Conservation (phyloP, 148 eudicot species). For the Fagopyrum tataricum region DNA sequence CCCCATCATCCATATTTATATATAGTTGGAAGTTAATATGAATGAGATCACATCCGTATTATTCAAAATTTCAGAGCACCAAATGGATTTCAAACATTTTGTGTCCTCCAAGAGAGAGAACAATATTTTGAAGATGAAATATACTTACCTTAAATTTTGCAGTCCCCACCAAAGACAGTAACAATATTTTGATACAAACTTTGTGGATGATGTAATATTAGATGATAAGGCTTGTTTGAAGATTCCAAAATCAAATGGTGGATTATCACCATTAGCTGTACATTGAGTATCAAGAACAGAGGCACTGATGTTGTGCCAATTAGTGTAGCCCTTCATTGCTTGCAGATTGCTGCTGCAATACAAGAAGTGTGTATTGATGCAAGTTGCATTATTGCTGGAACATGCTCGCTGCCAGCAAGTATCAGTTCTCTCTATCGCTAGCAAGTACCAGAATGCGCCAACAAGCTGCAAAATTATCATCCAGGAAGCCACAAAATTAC, state of each 20-base stretch:
- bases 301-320: conserved; percentile 30
- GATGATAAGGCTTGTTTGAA: conserved; percentile 36
- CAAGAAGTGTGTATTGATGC: conserved; percentile 25
- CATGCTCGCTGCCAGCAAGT: conserved; percentile 13
- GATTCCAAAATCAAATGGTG: conserved; percentile 47
- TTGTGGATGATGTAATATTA: conserved; percentile 30
- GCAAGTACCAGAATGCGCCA: conserved; percentile 11
- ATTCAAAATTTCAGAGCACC: background rate
- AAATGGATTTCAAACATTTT: background rate
- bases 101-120: background rate
- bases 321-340: conserved; percentile 15
- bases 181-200: conserved; percentile 45
- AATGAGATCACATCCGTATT: background rate
- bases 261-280: conserved; percentile 17
- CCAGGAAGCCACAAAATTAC: background rate
- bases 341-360: conserved; percentile 31
- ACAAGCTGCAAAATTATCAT: conserved; percentile 8
- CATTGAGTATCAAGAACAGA: conserved; percentile 26
- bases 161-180: conserved; percentile 76
- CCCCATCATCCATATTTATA: background rate
- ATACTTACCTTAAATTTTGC: conserved; percentile 49
- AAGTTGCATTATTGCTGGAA: conserved; percentile 12
- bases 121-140: background rate
- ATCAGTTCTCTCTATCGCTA: conserved; percentile 11
- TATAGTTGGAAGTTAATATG: background rate